These are phyloP conservation scores for Myochromella boudieri DNA, from an alignment of 768 basidiomycete species.

Conservation along the genomic window DNA sequence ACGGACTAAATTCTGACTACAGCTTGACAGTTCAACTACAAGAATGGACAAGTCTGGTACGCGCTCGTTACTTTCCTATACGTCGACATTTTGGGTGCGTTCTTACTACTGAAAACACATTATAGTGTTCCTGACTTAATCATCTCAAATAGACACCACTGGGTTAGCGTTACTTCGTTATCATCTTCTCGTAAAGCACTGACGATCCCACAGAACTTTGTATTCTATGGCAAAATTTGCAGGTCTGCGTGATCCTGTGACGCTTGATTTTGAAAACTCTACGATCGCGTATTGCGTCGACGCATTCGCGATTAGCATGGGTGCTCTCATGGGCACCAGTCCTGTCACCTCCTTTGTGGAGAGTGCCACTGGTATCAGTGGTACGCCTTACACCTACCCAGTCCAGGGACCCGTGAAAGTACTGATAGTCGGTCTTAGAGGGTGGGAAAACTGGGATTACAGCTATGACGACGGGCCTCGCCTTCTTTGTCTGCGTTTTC, in stretches of 20 bases:
- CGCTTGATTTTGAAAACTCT: constrained; percentile 83
- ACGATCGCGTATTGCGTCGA: constrained; percentile 83
- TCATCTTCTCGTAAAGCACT: background rate
- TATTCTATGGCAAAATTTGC: constrained; percentile 93
- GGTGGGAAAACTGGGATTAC: constrained; percentile 88
- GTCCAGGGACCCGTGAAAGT: too few species aligned
- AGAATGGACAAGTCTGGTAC: constrained; percentile 81
- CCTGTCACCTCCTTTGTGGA: constrained; percentile 85
- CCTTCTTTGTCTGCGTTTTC: constrained; percentile 84
- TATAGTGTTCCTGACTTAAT: constrained; percentile 1
- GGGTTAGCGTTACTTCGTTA: constrained; percentile 27
- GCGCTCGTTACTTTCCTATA: constrained; percentile 88
- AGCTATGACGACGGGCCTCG: constrained; percentile 66
- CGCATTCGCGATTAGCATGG: constrained; percentile 79
- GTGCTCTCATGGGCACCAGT: constrained; percentile 75
- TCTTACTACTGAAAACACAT: background rate
- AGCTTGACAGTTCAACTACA: constrained; percentile 47
- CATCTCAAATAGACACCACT: constrained; percentile 43
- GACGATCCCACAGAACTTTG: constrained; percentile 54
- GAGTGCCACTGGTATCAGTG: constrained; percentile 77
- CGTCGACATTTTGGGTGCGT: constrained; percentile 77
- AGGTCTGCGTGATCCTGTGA: constrained; percentile 81
- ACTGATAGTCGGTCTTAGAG: too few species aligned
- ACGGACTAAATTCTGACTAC: background rate
- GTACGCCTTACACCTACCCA: too few species aligned